A percentile compares a stretch with the other conserved stretches of the same genome.
Evolutionary conservation across 106 monocot genomes (phyloP).

Genomic region (Acorus calamus): DNA sequence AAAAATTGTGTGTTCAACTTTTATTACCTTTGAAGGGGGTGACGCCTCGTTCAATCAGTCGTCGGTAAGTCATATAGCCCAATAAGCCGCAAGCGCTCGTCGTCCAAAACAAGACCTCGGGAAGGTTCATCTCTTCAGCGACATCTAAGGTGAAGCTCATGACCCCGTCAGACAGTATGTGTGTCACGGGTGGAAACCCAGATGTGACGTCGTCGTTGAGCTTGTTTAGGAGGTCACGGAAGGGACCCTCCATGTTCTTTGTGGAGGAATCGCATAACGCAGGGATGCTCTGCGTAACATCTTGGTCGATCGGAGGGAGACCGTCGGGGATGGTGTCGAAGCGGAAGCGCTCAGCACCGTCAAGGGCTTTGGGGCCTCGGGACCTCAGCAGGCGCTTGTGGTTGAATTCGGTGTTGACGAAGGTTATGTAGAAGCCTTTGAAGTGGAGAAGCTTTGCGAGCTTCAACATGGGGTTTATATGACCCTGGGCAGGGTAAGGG

Average conservation of each 20-base stretch:
- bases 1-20: no score
- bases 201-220: constrained; percentile 2
- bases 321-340: constrained; percentile 41
- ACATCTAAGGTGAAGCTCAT: constrained; percentile 4
- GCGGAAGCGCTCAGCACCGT: constrained; percentile 24
- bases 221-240: constrained; percentile 1
- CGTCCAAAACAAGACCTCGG: constrained; percentile 5
- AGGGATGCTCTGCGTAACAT: constrained; percentile 20
- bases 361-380: constrained; percentile 16
- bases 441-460: constrained; percentile 43
- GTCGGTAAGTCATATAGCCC: neutral
- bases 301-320: constrained; percentile 11
- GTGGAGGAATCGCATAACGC: constrained; percentile 6
- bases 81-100: constrained; percentile 16
- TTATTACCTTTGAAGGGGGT: constrained; percentile 7
- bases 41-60: constrained; percentile 7
- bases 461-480: constrained; percentile 36
- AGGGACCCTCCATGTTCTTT: constrained; percentile 1
- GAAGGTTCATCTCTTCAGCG: neutral
- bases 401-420: constrained; percentile 53
- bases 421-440: constrained; percentile 52
- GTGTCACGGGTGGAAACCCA: neutral
- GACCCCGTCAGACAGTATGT: neutral
- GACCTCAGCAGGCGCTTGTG: constrained; percentile 41
- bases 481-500: constrained; percentile 35